Base-by-base conservation (phyloP, 1,139 yeast species). In the Taphrina pruni region DNA sequence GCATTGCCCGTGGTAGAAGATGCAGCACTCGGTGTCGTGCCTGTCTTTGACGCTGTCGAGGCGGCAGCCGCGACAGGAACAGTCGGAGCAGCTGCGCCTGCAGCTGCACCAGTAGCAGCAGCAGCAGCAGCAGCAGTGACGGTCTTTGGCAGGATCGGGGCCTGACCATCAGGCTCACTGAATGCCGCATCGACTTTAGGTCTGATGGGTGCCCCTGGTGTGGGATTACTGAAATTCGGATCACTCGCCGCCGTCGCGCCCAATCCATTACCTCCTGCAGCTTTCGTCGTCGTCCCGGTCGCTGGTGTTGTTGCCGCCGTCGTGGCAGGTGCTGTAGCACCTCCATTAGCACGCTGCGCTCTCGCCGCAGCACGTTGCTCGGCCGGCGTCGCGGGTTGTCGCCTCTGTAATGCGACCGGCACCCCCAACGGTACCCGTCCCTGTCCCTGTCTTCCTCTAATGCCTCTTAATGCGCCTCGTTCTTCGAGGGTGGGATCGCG, bases 291-390 rank as follows among this genome's bases (percentile, higher is more conserved):
- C n/a, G n/a, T n/a, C n/a, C n/a, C n/a, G 58, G 58, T n/a, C 43
- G 36, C 60, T 38, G 60, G 48, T 5, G 60, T n/a, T 17, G 45
- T 20, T 35, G 58, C 58, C 32, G 32, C 32, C 32, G 32, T 26
- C 32, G 32, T 26, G 2, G 32, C 32, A 26, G 32, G 32, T 4
- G 58, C 21, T 1, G 20, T 43, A 35, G 58, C 58, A 54, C 14
- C 43, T 54, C 58, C 58, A n/a, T 50, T 50, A n/a, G 43, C 58
- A 12, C 58, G 21, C 11, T 54, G 41, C 35, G 58, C 58, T 54
- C 58, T 12, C 26, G 43, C 45, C 21, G 58, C 58, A 12, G 58
- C 43, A 1, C 9, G 12, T 26, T 17, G 17, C 26, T 35, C 58
- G 1, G 58, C 58, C 20, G 45, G 20, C 41, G 58, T 38, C 11